Evolutionary conservation across 2,329 filamentous ascomycete genomes (phyloP), one percentile per base, ranked within the genome.

Genomic region (Alternaria triticimaculans): DNA sequence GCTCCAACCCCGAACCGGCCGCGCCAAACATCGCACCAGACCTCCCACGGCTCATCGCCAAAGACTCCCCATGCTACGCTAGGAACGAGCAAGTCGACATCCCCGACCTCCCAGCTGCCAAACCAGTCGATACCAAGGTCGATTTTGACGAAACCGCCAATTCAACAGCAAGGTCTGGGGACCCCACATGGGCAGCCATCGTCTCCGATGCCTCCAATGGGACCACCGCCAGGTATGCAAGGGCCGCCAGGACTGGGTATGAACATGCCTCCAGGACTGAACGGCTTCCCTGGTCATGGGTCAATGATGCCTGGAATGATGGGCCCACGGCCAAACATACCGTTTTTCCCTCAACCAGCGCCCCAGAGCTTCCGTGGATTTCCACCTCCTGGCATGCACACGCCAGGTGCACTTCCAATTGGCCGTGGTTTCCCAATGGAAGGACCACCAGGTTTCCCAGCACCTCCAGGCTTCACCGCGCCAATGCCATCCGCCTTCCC

Each of bases 11-110:
- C 94, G 9, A 90, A 89, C 68, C 91, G 92, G 66, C 87, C 89
- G 41, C 89, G 93, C 59, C 92, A 94, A 64, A 82, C 88, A 50
- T 96, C 93, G 9, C 93, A 96, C 67, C 93, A 96, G 77, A 90
- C 90, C 25, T 89, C 89, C 10, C 88, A 90, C 75, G 84, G 87
- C 8, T 87, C 88, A 7, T 90, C 89, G 55, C 92, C 93, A 4
- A 89, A 91, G 65, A 87, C 89, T 3, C 90, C 92, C 1, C 88
- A 91, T 59, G 72, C 79, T 23, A 80, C 79, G 12, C 78, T 80
- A 28, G 80, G 76, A 14, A 79, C 81, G 10, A 82, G 75, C 86
- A 90, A 66, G 81, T 82, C 87, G 0, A 84, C 84, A 26, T 89
- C 88, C 54, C 88, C 88, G 12, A 82, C 86, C 61, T 90, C 88